Evolutionary conservation across 2,329 filamentous ascomycete species (phyloP).

Genomic region (Penicillium sp.): DNA sequence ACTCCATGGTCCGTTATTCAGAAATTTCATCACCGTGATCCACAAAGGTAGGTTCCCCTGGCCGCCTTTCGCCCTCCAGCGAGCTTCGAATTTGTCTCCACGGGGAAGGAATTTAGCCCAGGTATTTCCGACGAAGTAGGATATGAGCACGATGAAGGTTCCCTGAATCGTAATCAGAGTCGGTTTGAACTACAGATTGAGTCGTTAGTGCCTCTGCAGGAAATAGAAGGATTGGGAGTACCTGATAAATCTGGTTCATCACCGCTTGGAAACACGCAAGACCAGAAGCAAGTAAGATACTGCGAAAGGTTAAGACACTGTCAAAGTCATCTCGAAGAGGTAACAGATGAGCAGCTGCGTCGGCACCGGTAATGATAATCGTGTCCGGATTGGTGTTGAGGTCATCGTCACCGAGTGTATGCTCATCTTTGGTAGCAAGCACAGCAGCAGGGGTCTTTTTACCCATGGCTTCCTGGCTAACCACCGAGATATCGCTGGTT

Average conservation of each 20-base stretch:
- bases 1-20: slow-evolving; percentile 54
- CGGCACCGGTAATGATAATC: slow-evolving; percentile 53
- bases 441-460: neutral
- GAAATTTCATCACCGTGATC: slow-evolving; percentile 43
- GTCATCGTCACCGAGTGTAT: neutral
- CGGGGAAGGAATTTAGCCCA: slow-evolving; percentile 51
- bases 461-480: neutral
- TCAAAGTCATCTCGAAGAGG: slow-evolving; percentile 55
- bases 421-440: neutral
- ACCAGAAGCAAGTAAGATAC: slow-evolving; percentile 49
- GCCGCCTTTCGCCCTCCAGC: slow-evolving; percentile 46
- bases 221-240: slow-evolving; percentile 26
- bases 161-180: slow-evolving; percentile 49
- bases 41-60: slow-evolving; percentile 43
- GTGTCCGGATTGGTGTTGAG: slow-evolving; percentile 23
- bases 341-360: slow-evolving; percentile 51
- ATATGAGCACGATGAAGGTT: slow-evolving; percentile 58
- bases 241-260: slow-evolving; percentile 56
- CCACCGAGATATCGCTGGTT: neutral
- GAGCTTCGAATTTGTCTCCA: slow-evolving; percentile 49
- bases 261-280: slow-evolving; percentile 55
- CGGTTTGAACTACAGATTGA: slow-evolving; percentile 49
- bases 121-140: slow-evolving; percentile 54
- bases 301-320: slow-evolving; percentile 52
- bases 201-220: slow-evolving; percentile 3